phyloP scores from a whole-genome alignment of 106 monocot species.

The Agapanthus africanus region DNA sequence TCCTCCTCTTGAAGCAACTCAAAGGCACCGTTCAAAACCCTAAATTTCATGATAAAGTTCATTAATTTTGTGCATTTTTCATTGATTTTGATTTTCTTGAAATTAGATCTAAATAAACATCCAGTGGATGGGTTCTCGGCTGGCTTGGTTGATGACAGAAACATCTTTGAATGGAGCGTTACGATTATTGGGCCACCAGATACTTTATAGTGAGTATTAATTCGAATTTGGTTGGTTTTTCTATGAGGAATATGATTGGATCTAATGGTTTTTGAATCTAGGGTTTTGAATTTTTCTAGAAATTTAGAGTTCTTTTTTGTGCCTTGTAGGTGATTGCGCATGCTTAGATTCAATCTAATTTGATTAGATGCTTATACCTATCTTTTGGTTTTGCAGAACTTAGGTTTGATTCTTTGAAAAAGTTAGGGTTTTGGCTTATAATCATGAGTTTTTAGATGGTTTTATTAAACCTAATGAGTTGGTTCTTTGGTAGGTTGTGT shows the following conservation, averaged over 20 bases:
- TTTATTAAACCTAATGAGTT: too few relatives aligned
- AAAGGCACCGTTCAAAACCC: constrained; percentile 38
- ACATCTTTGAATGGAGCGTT: constrained; percentile 75
- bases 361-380: neutral
- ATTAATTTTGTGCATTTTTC: neutral
- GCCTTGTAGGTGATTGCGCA: too few relatives aligned
- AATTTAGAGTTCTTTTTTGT: neutral
- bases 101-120: constrained; percentile 55
- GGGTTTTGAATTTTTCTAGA: neutral
- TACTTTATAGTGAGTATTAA: constrained; percentile 55
- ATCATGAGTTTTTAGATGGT: neutral
- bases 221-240: neutral
- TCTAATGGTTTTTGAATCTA: neutral
- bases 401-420: neutral
- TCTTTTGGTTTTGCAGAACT: neutral
- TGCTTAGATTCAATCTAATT: neutral
- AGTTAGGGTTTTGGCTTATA: neutral
- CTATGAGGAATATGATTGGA: neutral
- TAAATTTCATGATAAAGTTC: too few relatives aligned
- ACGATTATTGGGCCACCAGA: constrained; percentile 79
- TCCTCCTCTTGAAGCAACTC: constrained; percentile 54
- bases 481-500: too few relatives aligned
- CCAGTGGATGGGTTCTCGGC: constrained; percentile 81
- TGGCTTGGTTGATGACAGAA: constrained; percentile 58
- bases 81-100: neutral